Evolutionary conservation across 2,329 filamentous ascomycete species (phyloP).

Genomic region (Fusarium proliferatum): DNA sequence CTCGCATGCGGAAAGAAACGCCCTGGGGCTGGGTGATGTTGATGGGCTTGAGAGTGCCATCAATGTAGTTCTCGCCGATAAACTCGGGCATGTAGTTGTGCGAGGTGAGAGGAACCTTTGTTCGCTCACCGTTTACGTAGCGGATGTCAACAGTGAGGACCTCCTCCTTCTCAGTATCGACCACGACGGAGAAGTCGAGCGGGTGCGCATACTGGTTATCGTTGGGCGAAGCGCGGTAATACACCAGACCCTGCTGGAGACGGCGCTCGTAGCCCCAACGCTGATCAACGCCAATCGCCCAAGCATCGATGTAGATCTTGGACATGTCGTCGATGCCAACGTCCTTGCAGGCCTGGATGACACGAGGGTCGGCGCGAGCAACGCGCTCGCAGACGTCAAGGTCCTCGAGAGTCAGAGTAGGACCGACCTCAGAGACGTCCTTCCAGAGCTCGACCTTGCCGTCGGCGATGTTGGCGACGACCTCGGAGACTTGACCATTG

Average conservation of each 20-base stretch:
- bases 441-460: slow-evolving; percentile 57
- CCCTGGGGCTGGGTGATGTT: slow-evolving; percentile 55
- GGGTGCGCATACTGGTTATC: slow-evolving; percentile 73
- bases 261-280: slow-evolving; percentile 78
- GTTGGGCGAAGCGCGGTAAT: slow-evolving; percentile 78
- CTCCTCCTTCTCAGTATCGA: slow-evolving; percentile 60
- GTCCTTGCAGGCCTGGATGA: slow-evolving; percentile 81
- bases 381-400: slow-evolving; percentile 78
- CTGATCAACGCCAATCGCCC: slow-evolving; percentile 86
- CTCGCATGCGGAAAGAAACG: slow-evolving; percentile 58
- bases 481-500: slow-evolving; percentile 57
- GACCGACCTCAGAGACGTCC: slow-evolving; percentile 58
- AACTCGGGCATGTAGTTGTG: slow-evolving; percentile 54
- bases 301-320: slow-evolving; percentile 86
- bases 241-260: slow-evolving; percentile 84
- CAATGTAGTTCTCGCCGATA: slow-evolving; percentile 50
- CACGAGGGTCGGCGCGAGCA: slow-evolving; percentile 74
- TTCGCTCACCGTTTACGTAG: slow-evolving; percentile 58
- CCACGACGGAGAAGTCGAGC: slow-evolving; percentile 59
- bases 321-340: slow-evolving; percentile 84
- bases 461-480: slow-evolving; percentile 61
- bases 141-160: slow-evolving; percentile 58
- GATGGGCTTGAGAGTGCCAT: slow-evolving; percentile 52
- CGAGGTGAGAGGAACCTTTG: slow-evolving; percentile 56
- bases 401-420: slow-evolving; percentile 80